phyloP scores from a whole-genome alignment of 2,329 filamentous ascomycete genomes.

The Calonectria pseudoturangicola region DNA sequence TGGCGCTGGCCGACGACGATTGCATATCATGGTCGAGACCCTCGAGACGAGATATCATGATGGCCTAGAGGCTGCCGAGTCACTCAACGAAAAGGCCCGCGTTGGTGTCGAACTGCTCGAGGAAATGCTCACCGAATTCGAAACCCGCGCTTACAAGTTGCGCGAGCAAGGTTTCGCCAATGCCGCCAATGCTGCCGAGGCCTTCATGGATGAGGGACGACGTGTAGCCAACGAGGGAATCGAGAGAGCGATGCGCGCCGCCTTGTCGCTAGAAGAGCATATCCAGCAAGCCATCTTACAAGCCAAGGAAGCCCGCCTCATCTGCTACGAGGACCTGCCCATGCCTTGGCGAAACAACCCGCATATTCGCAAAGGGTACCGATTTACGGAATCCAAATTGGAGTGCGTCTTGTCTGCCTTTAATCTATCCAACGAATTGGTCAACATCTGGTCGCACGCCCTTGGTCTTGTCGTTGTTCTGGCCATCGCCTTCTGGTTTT shows the following conservation, averaged over 20 bases:
- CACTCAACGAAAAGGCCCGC: constrained; percentile 92
- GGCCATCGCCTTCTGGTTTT: constrained; percentile 95
- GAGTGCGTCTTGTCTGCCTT: constrained; percentile 92
- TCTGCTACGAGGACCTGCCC: constrained; percentile 92
- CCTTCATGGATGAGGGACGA: constrained; percentile 85
- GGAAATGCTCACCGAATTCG: constrained; percentile 88
- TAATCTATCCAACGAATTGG: constrained; percentile 90
- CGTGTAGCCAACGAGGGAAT: constrained; percentile 88
- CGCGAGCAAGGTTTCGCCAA: constrained; percentile 83
- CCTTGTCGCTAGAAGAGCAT: constrained; percentile 87
- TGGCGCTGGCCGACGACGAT: constrained; percentile 87
- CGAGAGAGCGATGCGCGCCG: constrained; percentile 86
- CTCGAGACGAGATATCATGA: constrained; percentile 92
- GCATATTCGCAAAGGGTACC: constrained; percentile 93
- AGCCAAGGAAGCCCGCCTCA: constrained; percentile 87
- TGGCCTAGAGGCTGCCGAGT: constrained; percentile 87
- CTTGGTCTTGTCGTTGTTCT: constrained; percentile 93
- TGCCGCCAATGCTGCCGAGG: constrained; percentile 79
- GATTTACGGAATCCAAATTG: constrained; percentile 92
- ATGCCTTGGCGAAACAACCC: constrained; percentile 96
- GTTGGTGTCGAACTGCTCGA: constrained; percentile 92
- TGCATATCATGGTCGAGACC: constrained; percentile 94
- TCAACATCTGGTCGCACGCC: constrained; percentile 98
- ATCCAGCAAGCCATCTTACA: constrained; percentile 85
- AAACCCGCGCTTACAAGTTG: constrained; percentile 86